Conservation (phyloP, 2,329 filamentous ascomycete species). For the Apiospora marii region DNA sequence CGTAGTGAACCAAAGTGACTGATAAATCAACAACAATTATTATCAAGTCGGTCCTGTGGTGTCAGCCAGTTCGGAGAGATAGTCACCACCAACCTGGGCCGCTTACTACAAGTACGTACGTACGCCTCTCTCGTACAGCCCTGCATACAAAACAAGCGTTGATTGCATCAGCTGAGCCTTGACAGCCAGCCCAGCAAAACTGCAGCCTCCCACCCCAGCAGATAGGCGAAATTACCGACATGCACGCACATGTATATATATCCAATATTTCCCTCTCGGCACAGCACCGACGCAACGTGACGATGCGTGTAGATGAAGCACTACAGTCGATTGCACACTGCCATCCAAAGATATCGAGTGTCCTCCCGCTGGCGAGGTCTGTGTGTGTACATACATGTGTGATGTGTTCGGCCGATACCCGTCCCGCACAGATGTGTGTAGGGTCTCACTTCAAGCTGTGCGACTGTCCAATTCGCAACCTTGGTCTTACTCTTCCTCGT, state of each 20-base stretch:
- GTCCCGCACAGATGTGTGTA: constrained; percentile 1
- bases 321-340: not conserved
- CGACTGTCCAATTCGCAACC: constrained; percentile 1
- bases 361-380: not conserved
- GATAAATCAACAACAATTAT: not conserved
- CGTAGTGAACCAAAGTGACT: not conserved
- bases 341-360: not conserved
- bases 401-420: not conserved
- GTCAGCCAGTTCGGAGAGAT: too few species aligned
- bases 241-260: not conserved
- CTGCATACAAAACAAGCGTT: not conserved
- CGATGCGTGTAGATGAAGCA: not conserved
- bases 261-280: not conserved
- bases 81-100: not conserved
- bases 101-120: not conserved
- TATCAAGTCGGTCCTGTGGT: too few species aligned
- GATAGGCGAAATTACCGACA: constrained; percentile 5
- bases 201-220: not conserved
- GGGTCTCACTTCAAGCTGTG: constrained; percentile 11
- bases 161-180: not conserved
- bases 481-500: not conserved
- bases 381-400: not conserved
- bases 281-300: not conserved
- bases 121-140: not conserved
- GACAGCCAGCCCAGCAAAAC: not conserved